Conservation (phyloP, 1,284 basidiomycete species). For the Tilletia walkeri region DNA sequence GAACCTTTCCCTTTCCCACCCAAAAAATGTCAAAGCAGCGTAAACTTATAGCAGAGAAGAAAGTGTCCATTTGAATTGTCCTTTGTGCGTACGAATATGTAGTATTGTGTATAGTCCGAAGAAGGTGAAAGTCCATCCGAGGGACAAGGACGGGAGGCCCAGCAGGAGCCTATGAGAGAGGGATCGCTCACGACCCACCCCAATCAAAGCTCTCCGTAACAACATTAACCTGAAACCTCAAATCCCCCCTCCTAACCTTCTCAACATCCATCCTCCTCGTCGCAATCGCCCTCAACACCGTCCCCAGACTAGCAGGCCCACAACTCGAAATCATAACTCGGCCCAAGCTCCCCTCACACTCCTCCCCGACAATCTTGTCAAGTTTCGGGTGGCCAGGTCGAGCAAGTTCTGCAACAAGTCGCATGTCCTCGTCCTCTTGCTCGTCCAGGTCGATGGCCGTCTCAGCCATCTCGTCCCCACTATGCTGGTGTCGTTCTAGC, state of each 20-base stretch:
- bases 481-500: neutral
- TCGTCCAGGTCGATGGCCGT: slow-evolving; percentile 62
- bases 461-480: neutral
- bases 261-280: slow-evolving; percentile 66
- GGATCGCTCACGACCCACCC: slow-evolving; percentile 20
- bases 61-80: too few relatives aligned
- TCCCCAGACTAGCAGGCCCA: slow-evolving; percentile 71
- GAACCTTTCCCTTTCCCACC: too few relatives aligned
- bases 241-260: slow-evolving; percentile 65
- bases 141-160: too few relatives aligned
- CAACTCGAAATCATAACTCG: slow-evolving; percentile 73
- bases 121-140: too few relatives aligned
- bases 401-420: slow-evolving; percentile 68
- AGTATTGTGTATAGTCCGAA: too few relatives aligned
- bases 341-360: slow-evolving; percentile 65
- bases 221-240: slow-evolving; percentile 59
- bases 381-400: slow-evolving; percentile 73
- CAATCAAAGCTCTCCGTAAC: slow-evolving; percentile 49
- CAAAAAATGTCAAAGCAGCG: too few relatives aligned
- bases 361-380: slow-evolving; percentile 67
- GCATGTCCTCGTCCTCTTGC: slow-evolving; percentile 69
- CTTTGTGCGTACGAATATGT: too few relatives aligned
- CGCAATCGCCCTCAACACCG: slow-evolving; percentile 69
- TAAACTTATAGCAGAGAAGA: too few relatives aligned
- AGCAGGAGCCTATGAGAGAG: neutral